Evolutionary conservation across 495 filamentous ascomycete species (phyloP), one percentile per base, ranked within the genome.

Genomic region (Trichocladium antarcticum): DNA sequence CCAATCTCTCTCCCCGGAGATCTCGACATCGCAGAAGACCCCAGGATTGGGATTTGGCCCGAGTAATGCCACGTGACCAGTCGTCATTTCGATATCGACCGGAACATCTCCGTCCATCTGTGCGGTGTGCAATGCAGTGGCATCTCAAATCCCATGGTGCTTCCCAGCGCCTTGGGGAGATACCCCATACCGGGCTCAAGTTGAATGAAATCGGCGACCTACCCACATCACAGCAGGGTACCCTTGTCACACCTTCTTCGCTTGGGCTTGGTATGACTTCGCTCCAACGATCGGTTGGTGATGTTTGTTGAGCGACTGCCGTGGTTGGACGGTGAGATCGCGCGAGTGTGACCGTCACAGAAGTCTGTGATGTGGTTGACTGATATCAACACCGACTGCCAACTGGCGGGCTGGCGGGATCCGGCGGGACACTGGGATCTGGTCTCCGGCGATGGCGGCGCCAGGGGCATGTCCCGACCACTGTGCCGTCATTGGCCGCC

Each of bases 401-500:
- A 10, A 29, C 27, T 5, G 27, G 5, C 27, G n/a, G n/a, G n/a
- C n/a, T n/a, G n/a, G n/a, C n/a, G n/a, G n/a, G n/a, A n/a, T n/a
- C n/a, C n/a, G n/a, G n/a, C n/a, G n/a, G n/a, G n/a, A n/a, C n/a
- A n/a, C n/a, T n/a, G n/a, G 31, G 2, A 14, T 32, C 31, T 10
- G 12, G 31, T 32, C 7, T 32, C 31, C 5, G 31, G 31, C 31
- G 31, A 32, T 14, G 31, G 31, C 3, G 31, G 31, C 5, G 37
- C 41, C 42, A 58, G 39, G 55, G 49, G 32, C 31, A 21, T 38
- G 38, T 37, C 45, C 55, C 55, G 40, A 42, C 16, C 37, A 5
- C 42, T 47, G 45, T 58, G 53, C 56, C 56, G 47, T 34, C 44
- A 58, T 61, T 58, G 58, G 58, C 19, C 2, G 3, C 24, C 11